Conservation (phyloP, 495 filamentous ascomycete genomes). For the Cercophora scortea region DNA sequence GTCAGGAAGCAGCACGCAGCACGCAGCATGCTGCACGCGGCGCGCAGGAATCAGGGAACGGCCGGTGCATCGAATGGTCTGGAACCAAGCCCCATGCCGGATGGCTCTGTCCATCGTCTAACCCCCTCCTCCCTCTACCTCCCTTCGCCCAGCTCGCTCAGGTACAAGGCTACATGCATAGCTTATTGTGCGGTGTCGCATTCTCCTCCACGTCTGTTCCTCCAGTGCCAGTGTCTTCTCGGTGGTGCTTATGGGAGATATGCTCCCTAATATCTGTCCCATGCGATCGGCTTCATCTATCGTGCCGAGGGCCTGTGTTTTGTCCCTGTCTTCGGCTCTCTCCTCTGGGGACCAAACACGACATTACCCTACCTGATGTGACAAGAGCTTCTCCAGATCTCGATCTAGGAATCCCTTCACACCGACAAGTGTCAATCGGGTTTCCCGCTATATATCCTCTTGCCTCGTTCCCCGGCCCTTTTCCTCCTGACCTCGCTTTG, state of each 20-base stretch:
- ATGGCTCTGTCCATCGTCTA: neutral
- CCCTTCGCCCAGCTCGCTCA: no score
- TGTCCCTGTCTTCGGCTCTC: neutral
- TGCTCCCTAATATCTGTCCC: neutral
- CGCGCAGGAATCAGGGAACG: no score
- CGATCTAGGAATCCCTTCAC: neutral
- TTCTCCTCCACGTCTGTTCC: no score
- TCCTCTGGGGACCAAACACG: neutral
- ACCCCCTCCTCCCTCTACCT: neutral
- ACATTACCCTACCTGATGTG: neutral
- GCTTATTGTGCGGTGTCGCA: no score
- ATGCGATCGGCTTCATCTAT: conserved; percentile 4
- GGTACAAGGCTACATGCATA: no score
- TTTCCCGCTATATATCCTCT: neutral
- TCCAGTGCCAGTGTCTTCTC: neutral
- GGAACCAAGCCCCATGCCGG: neutral
- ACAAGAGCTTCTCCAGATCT: conserved; percentile 1
- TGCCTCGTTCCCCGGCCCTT: neutral
- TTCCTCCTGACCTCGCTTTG: neutral
- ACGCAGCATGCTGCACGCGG: no score
- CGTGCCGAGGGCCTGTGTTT: neutral
- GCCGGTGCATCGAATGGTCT: neutral
- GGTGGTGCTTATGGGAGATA: neutral
- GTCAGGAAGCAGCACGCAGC: neutral
- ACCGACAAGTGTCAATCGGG: neutral